A percentile compares a stretch with the other conserved stretches of the same genome.
These are phyloP conservation scores for Fusarium sp. DNA, from an alignment of 2,329 filamentous ascomycete species.

Conservation along the genomic window DNA sequence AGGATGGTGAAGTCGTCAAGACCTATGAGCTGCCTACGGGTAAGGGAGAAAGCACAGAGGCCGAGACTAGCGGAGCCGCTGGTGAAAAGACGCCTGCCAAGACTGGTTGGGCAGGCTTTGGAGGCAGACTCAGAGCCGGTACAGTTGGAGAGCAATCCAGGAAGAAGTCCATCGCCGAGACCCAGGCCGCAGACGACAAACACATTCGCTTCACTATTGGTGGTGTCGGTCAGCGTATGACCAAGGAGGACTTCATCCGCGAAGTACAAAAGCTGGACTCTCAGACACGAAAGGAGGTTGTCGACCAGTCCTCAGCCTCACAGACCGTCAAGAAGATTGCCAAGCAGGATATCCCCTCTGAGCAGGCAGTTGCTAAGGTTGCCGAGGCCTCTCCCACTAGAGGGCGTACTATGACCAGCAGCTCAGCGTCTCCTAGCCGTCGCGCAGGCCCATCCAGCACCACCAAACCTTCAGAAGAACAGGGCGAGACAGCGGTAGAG, in stretches of 20 bases:
- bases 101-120: slow-evolving; percentile 68
- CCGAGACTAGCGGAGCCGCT: slow-evolving; percentile 57
- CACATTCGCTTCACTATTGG: slow-evolving; percentile 84
- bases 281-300: slow-evolving; percentile 70
- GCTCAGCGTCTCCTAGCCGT: slow-evolving; percentile 38
- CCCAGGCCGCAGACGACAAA: slow-evolving; percentile 76
- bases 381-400: slow-evolving; percentile 35
- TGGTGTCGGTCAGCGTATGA: slow-evolving; percentile 81
- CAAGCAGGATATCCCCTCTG: slow-evolving; percentile 55
- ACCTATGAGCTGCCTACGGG: slow-evolving; percentile 81
- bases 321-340: slow-evolving; percentile 66
- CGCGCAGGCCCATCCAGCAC: slow-evolving; percentile 24
- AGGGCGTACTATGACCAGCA: not conserved
- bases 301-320: slow-evolving; percentile 66
- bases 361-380: slow-evolving; percentile 39
- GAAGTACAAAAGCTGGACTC: slow-evolving; percentile 82
- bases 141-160: slow-evolving; percentile 56
- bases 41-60: slow-evolving; percentile 55
- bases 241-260: slow-evolving; percentile 83
- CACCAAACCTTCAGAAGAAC: slow-evolving; percentile 41
- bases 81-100: slow-evolving; percentile 58
- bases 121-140: slow-evolving; percentile 35
- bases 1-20: slow-evolving; percentile 89
- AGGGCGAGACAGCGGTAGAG: slow-evolving; percentile 79
- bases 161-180: slow-evolving; percentile 59